Base-by-base conservation (phyloP, 345 rosid genomes). In the Lumnitzera racemosa region DNA sequence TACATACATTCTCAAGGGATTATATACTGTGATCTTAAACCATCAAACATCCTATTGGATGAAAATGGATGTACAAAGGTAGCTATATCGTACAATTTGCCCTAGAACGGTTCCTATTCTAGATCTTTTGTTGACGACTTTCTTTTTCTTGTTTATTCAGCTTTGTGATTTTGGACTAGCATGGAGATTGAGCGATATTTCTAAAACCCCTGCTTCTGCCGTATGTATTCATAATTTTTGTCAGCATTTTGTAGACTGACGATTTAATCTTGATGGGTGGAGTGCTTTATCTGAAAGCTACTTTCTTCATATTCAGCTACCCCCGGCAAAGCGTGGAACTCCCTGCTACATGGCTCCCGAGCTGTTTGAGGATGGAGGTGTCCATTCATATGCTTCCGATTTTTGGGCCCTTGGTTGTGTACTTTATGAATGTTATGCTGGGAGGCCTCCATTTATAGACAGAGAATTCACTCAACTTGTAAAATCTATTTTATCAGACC, bases 301-400 rank as follows among this genome's bases (percentile, higher is more conserved):
- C 24, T 52, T 56, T 57, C 20, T 46, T n/a, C 65, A 64, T 66
- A 16, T 62, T 36, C 62, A 84, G 84, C 68, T 86, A 72, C 83
- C 79, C 16, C 96, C 83, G 81, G 92, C 95, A 62, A 94, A 90
- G 83, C 91, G 99, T 17, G 99, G 99, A 57, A 88, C 99, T 15
- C 99, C 99, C 4, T 81, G 83, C 70, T 94, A 94, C 67, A 94
- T 94, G 99, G 99, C 99, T 73, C 99, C 99, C 61, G 97, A 94
- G 70, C 83, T 94, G 23, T 94, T 84, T 74, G 99, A 94, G 76
- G 97, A 94, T 24, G 97, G 96, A 64, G 96, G 97, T 31, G 84
- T 88, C 57, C 99, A 86, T 80, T 94, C 99, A 24, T 94, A 80
- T 81, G 97, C 99, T 61, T 94, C 97, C 68, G 99, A 94, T 74